Conservation (phyloP, 495 filamentous ascomycete genomes). For the Evernia prunastri region DNA sequence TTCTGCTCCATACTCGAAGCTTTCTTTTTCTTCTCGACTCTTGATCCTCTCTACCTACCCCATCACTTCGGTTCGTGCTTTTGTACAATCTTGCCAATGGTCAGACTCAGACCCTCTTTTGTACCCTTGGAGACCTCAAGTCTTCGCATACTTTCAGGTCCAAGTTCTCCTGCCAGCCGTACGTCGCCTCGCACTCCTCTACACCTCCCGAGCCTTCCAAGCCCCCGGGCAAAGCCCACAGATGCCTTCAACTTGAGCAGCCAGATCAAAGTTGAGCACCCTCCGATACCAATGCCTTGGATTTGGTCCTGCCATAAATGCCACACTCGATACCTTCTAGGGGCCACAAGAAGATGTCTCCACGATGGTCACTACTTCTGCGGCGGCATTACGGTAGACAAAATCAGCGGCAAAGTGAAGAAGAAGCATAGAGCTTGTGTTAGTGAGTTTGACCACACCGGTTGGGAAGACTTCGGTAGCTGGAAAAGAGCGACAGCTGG, state of each 20-base stretch:
- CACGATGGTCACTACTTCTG: conserved; percentile 46
- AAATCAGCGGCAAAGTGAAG: conserved; percentile 24
- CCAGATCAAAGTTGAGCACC: not conserved
- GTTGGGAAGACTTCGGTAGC: conserved; percentile 38
- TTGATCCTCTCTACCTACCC: not conserved
- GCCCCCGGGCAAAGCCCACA: not conserved
- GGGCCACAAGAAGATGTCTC: conserved; percentile 41
- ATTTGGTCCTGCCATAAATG: conserved; percentile 45
- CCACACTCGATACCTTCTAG: conserved; percentile 35
- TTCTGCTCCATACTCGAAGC: not conserved
- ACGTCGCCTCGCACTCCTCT: conserved; percentile 6
- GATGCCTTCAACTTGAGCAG: not conserved
- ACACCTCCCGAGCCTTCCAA: conserved; percentile 10
- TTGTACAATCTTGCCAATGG: not conserved
- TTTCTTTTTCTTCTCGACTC: not conserved
- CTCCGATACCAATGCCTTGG: conserved; percentile 30
- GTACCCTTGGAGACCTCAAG: conserved; percentile 17
- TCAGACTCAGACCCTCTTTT: conserved; percentile 4
- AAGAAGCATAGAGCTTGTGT: conserved; percentile 36
- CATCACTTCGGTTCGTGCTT: not conserved
- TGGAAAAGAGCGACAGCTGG: conserved; percentile 29
- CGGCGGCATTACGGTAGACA: conserved; percentile 35
- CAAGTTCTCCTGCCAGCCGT: conserved; percentile 19
- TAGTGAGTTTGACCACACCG: conserved; percentile 43
- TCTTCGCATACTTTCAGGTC: conserved; percentile 15